phyloP scores from a whole-genome alignment of 2,329 filamentous ascomycete species.

The Cercospora sp. region DNA sequence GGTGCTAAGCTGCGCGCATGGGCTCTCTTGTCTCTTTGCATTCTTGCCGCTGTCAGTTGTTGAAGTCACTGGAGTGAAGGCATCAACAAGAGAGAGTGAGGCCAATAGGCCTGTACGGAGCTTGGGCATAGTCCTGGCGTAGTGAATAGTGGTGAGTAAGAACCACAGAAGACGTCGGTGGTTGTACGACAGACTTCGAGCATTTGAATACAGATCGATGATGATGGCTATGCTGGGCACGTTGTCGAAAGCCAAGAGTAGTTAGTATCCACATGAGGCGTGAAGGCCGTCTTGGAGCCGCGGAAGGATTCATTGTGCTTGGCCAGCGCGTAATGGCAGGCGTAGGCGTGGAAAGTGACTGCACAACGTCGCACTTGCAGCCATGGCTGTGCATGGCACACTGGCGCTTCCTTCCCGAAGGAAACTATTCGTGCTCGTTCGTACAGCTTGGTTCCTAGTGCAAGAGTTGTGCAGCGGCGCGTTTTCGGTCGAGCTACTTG shows the following conservation, averaged over 20 bases:
- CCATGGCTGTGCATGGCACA: not conserved
- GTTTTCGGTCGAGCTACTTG: not conserved
- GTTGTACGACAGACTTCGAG: not conserved
- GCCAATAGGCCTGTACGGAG: not conserved
- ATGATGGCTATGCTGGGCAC: not conserved
- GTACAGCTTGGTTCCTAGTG: not conserved
- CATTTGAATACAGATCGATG: not conserved
- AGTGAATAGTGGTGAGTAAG: not conserved
- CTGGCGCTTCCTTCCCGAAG: not conserved
- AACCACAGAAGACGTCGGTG: no score
- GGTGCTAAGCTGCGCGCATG: slow-evolving; percentile 4
- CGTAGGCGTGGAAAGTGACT: not conserved
- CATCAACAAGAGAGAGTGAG: not conserved
- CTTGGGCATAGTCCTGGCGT: not conserved
- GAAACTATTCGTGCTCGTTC: not conserved
- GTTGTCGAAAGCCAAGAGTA: slow-evolving; percentile 4
- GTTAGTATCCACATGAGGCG: slow-evolving; percentile 6
- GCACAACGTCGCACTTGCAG: not conserved
- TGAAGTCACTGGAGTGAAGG: not conserved
- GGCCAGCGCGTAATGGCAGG: slow-evolving; percentile 8
- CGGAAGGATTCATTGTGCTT: slow-evolving; percentile 7
- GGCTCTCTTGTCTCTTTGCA: slow-evolving; percentile 2
- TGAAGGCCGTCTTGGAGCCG: not conserved
- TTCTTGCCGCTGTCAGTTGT: not conserved
- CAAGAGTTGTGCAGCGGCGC: not conserved